Evolutionary conservation across 768 basidiomycete species (phyloP).

Genomic region (Boletus coccyginus): DNA sequence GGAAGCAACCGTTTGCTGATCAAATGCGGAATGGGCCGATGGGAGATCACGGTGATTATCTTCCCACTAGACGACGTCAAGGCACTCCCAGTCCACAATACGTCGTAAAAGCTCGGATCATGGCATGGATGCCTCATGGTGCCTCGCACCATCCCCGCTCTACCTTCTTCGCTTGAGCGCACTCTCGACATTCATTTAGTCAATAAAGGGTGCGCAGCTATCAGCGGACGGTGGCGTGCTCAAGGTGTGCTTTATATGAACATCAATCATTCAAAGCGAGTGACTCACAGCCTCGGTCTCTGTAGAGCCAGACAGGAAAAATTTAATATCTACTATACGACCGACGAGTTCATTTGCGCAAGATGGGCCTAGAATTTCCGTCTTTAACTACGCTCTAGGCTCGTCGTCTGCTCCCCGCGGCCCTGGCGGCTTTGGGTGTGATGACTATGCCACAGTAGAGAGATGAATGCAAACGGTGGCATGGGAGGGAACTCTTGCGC

Average conservation of each 20-base stretch:
- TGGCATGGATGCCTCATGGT: constrained; percentile 6
- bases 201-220: constrained; percentile 4
- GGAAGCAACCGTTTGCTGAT: constrained; percentile 5
- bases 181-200: constrained; percentile 8
- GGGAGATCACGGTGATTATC: constrained; percentile 29
- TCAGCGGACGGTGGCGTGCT: constrained; percentile 10
- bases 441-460: not conserved
- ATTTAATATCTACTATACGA: constrained; percentile 3
- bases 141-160: constrained; percentile 7
- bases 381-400: constrained; percentile 4
- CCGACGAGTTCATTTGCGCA: constrained; percentile 15
- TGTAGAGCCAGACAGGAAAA: constrained; percentile 6
- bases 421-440: not conserved
- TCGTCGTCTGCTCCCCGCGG: constrained; percentile 14
- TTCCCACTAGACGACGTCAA: not conserved
- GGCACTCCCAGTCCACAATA: not conserved
- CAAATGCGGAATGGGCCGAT: constrained; percentile 13
- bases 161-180: constrained; percentile 7
- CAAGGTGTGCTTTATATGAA: not conserved
- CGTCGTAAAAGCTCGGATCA: not conserved
- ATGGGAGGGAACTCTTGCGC: not conserved
- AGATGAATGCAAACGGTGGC: not conserved
- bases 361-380: constrained; percentile 8
- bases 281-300: not conserved
- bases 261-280: constrained; percentile 5